phyloP scores from a whole-genome alignment of 805 yeast genomes.

The Kuraishia hungarica region DNA sequence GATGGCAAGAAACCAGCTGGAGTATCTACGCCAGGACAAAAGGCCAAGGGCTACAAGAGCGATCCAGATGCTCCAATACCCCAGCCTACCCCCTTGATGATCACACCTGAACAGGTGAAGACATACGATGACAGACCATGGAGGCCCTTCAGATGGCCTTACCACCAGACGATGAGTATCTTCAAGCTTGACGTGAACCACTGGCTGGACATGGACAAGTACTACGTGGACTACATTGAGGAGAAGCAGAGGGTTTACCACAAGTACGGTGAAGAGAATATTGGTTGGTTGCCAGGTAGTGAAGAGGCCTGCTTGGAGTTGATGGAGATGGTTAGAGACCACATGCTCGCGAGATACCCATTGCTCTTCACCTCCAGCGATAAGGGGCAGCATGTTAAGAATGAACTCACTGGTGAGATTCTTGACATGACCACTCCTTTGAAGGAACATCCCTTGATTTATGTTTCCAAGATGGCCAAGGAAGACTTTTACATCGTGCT shows the following conservation, averaged over 20 bases:
- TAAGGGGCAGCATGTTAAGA: constrained; percentile 43
- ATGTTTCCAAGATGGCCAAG: constrained; percentile 61
- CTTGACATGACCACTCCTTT: constrained; percentile 54
- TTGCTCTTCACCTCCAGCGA: constrained; percentile 42
- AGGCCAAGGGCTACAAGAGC: constrained; percentile 14
- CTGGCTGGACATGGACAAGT: constrained; percentile 77
- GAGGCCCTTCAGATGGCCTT: constrained; percentile 78
- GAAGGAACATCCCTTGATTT: constrained; percentile 54
- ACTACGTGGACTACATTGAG: constrained; percentile 55
- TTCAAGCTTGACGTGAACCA: constrained; percentile 64
- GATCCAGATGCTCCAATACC: constrained; percentile 25
- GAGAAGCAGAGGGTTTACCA: constrained; percentile 54
- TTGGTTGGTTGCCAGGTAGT: constrained; percentile 60
- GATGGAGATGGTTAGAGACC: constrained; percentile 53
- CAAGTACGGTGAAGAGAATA: constrained; percentile 50
- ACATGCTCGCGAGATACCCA: constrained; percentile 57
- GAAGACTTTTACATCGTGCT: constrained; percentile 65
- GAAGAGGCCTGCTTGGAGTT: constrained; percentile 54
- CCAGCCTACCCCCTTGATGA: constrained; percentile 46
- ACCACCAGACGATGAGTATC: constrained; percentile 73
- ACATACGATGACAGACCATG: constrained; percentile 69
- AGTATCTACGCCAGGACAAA: background rate
- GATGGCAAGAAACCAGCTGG: constrained; percentile 1
- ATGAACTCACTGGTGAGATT: constrained; percentile 53
- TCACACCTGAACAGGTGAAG: constrained; percentile 60